A percentile compares a stretch with the other conserved stretches of the same genome.
phyloP scores from a whole-genome alignment of 192 early-diverging fungal genomes.

The Obelidium mucronatum region DNA sequence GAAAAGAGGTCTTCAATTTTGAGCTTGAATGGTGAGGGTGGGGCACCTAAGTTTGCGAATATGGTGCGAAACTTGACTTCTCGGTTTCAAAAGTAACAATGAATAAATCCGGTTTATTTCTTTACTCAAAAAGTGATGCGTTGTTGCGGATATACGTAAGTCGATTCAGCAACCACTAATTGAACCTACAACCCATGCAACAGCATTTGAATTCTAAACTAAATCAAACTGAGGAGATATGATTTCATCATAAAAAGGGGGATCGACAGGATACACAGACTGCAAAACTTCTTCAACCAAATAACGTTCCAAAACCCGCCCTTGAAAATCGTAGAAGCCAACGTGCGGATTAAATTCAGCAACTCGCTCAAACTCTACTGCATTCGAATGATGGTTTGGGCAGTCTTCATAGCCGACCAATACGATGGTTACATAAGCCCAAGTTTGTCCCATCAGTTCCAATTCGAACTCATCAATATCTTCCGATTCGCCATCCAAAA shows the following conservation, averaged over 20 bases:
- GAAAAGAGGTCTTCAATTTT: too few relatives aligned
- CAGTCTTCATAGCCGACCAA: slow-evolving; percentile 14
- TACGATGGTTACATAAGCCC: slow-evolving; percentile 26
- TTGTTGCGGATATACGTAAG: too few relatives aligned
- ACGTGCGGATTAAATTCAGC: slow-evolving; percentile 11
- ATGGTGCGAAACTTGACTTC: too few relatives aligned
- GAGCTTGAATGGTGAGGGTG: too few relatives aligned
- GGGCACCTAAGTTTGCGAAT: too few relatives aligned
- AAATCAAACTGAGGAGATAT: too few relatives aligned
- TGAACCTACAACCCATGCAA: too few relatives aligned
- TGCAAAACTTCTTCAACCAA: slow-evolving; percentile 14
- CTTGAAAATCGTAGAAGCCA: slow-evolving; percentile 14
- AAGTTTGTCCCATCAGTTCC: slow-evolving; percentile 13
- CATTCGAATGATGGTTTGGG: slow-evolving; percentile 15
- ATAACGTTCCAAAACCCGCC: slow-evolving; percentile 14
- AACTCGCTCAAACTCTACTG: slow-evolving; percentile 21
- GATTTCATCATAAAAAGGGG: slow-evolving; percentile 17
- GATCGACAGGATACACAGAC: slow-evolving; percentile 27
- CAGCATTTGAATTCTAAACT: too few relatives aligned
- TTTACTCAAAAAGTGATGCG: too few relatives aligned
- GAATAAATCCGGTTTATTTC: too few relatives aligned
- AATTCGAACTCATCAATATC: slow-evolving; percentile 24
- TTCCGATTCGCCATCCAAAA: slow-evolving; percentile 33
- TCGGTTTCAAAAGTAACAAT: too few relatives aligned
- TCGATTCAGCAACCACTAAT: too few relatives aligned